A percentile compares a stretch with the other conserved stretches of the same genome.
Conservation (phyloP, 2,329 filamentous ascomycete species). For the Fusarium sp. region DNA sequence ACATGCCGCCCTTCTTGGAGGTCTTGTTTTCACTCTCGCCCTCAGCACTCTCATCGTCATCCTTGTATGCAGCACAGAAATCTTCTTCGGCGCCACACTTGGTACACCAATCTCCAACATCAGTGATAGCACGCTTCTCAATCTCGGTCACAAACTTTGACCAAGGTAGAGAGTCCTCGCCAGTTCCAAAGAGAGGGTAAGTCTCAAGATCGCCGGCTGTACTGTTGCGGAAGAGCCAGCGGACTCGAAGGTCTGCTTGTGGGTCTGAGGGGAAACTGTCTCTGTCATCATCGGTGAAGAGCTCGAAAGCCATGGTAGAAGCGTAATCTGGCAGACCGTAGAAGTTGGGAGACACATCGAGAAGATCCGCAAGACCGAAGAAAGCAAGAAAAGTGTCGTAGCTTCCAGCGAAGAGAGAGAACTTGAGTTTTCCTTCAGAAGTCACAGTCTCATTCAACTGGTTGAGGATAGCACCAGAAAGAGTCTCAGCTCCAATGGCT, state of each 20-base stretch:
- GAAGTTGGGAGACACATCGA: constrained; percentile 44
- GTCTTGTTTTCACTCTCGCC: not conserved
- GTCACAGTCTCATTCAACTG: constrained; percentile 48
- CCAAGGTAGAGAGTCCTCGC: constrained; percentile 45
- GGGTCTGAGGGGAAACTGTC: constrained; percentile 42
- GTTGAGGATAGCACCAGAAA: constrained; percentile 45
- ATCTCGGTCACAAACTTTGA: constrained; percentile 45
- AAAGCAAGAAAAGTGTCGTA: constrained; percentile 53
- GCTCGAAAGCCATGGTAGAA: constrained; percentile 51
- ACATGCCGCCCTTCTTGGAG: constrained; percentile 40
- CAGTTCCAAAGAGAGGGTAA: constrained; percentile 47
- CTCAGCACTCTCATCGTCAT: constrained; percentile 16
- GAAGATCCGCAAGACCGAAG: constrained; percentile 46
- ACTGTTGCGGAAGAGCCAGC: constrained; percentile 51
- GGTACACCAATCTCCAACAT: constrained; percentile 47
- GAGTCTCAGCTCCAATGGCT: constrained; percentile 47
- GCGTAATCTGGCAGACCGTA: constrained; percentile 50
- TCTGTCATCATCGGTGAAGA: constrained; percentile 40
- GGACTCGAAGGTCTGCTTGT: constrained; percentile 45
- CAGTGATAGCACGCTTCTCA: constrained; percentile 42
- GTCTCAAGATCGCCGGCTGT: constrained; percentile 43
- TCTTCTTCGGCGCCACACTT: constrained; percentile 42
- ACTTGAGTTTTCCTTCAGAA: constrained; percentile 47
- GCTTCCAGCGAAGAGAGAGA: constrained; percentile 49
- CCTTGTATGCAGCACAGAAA: constrained; percentile 48